Evolutionary conservation across 2,329 filamentous ascomycete species (phyloP).

Genomic region (Trichoderma cornu-damae): DNA sequence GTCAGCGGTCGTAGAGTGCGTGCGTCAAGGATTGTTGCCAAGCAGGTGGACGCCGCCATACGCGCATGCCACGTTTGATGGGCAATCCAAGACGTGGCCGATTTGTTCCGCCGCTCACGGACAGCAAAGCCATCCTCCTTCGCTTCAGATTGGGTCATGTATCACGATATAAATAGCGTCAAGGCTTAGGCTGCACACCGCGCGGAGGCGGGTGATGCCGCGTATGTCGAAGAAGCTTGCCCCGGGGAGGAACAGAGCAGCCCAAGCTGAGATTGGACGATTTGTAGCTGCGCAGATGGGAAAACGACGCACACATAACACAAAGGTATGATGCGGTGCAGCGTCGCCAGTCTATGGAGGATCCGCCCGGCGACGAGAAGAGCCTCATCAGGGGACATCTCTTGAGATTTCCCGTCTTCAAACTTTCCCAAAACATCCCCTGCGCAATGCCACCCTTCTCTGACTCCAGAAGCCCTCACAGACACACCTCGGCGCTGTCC

Average conservation of each 20-base stretch:
- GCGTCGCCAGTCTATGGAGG: too few species aligned
- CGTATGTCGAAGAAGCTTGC: not conserved
- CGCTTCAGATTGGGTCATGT: not conserved
- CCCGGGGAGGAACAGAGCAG: too few species aligned
- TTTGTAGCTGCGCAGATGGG: too few species aligned
- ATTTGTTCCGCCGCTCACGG: not conserved
- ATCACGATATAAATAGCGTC: not conserved
- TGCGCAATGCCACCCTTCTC: not conserved
- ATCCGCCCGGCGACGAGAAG: not conserved
- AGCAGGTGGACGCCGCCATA: not conserved
- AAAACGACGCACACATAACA: too few species aligned
- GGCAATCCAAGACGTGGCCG: not conserved
- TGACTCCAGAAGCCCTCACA: constrained; percentile 12
- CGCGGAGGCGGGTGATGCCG: not conserved
- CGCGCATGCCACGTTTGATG: constrained; percentile 1
- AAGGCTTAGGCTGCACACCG: not conserved
- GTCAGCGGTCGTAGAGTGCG: too few species aligned
- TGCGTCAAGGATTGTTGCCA: not conserved
- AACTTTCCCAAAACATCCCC: constrained; percentile 16
- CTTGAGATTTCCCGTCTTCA: constrained; percentile 3
- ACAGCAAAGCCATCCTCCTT: not conserved
- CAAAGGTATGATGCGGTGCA: too few species aligned
- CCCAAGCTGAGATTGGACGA: too few species aligned
- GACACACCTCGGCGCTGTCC: constrained; percentile 11
- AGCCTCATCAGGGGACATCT: constrained; percentile 5